Conservation (phyloP, 2,329 filamentous ascomycete genomes). For the Pyricularia sp. region DNA sequence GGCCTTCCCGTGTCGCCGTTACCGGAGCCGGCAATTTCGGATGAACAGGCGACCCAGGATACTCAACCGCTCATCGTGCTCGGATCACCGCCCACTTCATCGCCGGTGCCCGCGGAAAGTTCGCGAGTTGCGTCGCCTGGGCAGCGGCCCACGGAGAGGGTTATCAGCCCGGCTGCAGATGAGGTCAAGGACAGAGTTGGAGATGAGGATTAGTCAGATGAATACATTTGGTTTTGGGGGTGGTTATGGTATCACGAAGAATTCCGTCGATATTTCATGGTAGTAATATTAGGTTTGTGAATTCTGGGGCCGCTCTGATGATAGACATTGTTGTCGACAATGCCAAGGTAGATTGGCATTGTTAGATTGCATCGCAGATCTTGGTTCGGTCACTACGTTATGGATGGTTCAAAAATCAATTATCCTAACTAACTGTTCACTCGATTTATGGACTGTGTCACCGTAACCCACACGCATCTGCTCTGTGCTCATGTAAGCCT, state of each 20-base stretch:
- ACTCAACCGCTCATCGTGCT: not conserved
- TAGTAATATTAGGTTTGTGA: not conserved
- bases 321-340: not conserved
- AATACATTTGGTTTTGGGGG: not conserved
- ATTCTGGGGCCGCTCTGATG: not conserved
- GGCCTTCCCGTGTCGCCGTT: conserved; percentile 34
- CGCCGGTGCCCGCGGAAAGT: conserved; percentile 5
- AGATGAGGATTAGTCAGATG: conserved; percentile 32
- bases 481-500: not conserved
- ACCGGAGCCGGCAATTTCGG: conserved; percentile 31
- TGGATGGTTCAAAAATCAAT: too few relatives aligned
- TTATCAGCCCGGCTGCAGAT: conserved; percentile 39
- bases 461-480: not conserved
- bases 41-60: conserved; percentile 1
- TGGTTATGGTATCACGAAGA: not conserved
- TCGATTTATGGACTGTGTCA: not conserved
- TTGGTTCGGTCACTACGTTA: too few relatives aligned
- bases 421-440: too few relatives aligned
- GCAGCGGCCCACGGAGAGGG: conserved; percentile 33
- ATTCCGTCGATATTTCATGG: not conserved
- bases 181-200: conserved; percentile 42
- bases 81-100: conserved; percentile 1
- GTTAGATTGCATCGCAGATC: not conserved
- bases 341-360: not conserved
- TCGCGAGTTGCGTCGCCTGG: conserved; percentile 1